Percentiles rank a stretch among this genome's conserved stretches.
These are phyloP conservation scores for Dictyostelium discoideum DNA, from an alignment of 78 protist genomes.

Conservation along the genomic window DNA sequence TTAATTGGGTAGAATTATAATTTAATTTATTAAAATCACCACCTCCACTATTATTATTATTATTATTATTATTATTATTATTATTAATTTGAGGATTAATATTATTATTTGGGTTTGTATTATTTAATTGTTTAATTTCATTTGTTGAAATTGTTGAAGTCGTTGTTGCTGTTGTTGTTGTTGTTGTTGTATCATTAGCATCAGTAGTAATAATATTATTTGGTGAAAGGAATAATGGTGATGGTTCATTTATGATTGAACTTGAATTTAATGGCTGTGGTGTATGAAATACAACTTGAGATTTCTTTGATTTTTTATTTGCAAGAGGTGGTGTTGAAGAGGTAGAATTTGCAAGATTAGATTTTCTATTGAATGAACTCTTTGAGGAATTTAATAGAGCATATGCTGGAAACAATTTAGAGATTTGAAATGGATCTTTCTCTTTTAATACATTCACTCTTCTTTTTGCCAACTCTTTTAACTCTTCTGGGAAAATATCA, in stretches of 20 bases:
- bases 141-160: not conserved
- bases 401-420: constrained; percentile 21
- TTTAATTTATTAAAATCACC: constrained; percentile 23
- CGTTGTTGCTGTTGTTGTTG: not conserved
- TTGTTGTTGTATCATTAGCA: not conserved
- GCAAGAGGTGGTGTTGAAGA: constrained; percentile 23
- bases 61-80: not conserved
- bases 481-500: constrained; percentile 71
- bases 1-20: not conserved
- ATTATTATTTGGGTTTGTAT: constrained; percentile 36
- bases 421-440: constrained; percentile 52
- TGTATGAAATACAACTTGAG: constrained; percentile 33
- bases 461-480: constrained; percentile 57
- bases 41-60: not conserved
- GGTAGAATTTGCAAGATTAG: constrained; percentile 3
- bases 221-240: constrained; percentile 49
- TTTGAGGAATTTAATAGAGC: not conserved
- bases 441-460: constrained; percentile 60
- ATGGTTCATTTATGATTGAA: constrained; percentile 24
- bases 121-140: not conserved
- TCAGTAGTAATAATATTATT: not conserved
- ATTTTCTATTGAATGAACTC: not conserved
- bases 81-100: not conserved
- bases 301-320: not conserved
- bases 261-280: constrained; percentile 9